A percentile compares a stretch with the other conserved stretches of the same genome.
These are phyloP conservation scores for Globisporangium mamillatum DNA, from an alignment of 352 stramenopile genomes.

Conservation along the genomic window DNA sequence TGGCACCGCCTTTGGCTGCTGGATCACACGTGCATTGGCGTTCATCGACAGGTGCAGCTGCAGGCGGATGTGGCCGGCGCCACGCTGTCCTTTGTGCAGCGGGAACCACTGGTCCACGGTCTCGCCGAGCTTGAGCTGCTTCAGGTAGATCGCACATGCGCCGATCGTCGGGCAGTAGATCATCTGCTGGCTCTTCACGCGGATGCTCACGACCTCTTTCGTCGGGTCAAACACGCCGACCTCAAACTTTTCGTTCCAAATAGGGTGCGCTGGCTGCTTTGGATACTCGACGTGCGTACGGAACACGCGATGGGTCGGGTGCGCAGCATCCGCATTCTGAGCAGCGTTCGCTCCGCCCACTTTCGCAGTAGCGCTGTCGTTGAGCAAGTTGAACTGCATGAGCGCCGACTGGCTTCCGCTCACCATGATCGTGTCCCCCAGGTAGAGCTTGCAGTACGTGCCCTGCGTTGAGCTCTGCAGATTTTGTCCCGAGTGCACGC, in stretches of 20 bases:
- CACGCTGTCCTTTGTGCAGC: conserved; percentile 43
- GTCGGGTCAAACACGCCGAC: conserved; percentile 43
- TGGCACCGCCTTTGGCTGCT: conserved; percentile 7
- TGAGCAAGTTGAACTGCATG: conserved; percentile 20
- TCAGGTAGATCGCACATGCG: conserved; percentile 51
- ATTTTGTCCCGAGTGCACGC: conserved; percentile 60
- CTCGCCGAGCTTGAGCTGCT: conserved; percentile 41
- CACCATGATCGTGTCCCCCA: conserved; percentile 50
- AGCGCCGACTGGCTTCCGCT: conserved; percentile 27
- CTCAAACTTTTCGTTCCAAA: conserved; percentile 82
- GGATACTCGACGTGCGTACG: conserved; percentile 54
- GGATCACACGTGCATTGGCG: neutral
- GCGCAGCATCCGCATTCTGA: neutral
- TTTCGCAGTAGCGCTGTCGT: conserved; percentile 2
- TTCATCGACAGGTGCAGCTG: conserved; percentile 46
- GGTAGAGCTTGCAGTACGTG: conserved; percentile 74
- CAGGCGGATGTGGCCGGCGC: conserved; percentile 44
- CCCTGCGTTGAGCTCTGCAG: conserved; percentile 38
- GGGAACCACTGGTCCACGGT: conserved; percentile 59
- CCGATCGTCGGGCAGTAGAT: conserved; percentile 63
- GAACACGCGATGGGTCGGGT: conserved; percentile 42
- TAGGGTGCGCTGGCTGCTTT: conserved; percentile 27
- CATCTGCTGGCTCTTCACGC: conserved; percentile 68
- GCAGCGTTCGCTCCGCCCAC: conserved; percentile 6
- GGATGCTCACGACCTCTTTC: conserved; percentile 60